Conservation (phyloP, 2,329 filamentous ascomycete species). For the Ceratocystis destructans region DNA sequence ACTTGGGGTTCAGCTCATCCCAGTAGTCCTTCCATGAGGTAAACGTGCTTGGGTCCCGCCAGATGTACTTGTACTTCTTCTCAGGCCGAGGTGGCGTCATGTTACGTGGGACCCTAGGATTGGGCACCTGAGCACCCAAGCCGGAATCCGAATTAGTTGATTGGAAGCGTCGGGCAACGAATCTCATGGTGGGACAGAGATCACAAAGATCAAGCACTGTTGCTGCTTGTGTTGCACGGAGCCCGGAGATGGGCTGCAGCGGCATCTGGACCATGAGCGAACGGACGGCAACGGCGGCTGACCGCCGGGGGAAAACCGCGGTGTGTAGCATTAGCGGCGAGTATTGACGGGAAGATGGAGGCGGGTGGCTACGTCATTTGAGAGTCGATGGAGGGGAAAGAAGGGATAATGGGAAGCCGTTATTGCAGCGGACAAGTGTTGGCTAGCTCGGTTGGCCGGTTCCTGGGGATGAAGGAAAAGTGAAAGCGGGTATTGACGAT, state of each 20-base stretch:
- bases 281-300: neutral
- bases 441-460: too few relatives aligned
- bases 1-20: conserved; percentile 16
- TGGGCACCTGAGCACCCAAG: neutral
- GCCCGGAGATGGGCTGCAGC: neutral
- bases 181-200: neutral
- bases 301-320: neutral
- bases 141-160: conserved; percentile 1
- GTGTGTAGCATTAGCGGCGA: conserved; percentile 2
- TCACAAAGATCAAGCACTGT: neutral
- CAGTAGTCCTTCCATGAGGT: conserved; percentile 10
- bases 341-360: neutral
- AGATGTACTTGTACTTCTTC: conserved; percentile 14
- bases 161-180: neutral
- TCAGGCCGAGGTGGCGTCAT: neutral
- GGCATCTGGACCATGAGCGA: neutral
- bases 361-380: neutral
- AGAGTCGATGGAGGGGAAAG: neutral
- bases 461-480: neutral
- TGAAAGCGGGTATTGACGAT: neutral
- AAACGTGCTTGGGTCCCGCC: conserved; percentile 7
- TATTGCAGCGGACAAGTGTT: too few relatives aligned
- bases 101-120: conserved; percentile 9
- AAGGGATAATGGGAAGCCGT: too few relatives aligned
- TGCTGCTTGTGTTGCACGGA: neutral